These are phyloP conservation scores for Helianthus tuberosus DNA, from an alignment of 129 eudicot species.

Conservation along the genomic window DNA sequence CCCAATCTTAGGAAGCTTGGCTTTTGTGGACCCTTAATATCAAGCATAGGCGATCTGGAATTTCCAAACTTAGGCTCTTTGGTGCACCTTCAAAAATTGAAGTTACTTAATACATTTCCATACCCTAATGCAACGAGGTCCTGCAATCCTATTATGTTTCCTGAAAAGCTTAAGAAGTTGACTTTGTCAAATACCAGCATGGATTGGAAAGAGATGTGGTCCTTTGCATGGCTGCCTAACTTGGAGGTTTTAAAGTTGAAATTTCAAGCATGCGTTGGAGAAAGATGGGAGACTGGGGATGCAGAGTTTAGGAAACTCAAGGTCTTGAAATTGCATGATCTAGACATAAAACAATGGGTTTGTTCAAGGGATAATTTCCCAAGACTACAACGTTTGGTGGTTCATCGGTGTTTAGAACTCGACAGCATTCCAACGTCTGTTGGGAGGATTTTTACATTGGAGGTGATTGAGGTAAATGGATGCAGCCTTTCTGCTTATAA, in stretches of 20 bases:
- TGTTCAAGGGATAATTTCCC: constrained; percentile 10
- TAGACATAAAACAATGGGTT: constrained; percentile 12
- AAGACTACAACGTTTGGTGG: constrained; percentile 14
- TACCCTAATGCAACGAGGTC: constrained; percentile 1
- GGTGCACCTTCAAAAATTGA: constrained; percentile 33
- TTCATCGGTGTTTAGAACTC: constrained; percentile 16
- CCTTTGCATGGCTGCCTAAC: neutral
- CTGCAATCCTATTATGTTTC: constrained; percentile 16
- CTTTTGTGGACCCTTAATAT: constrained; percentile 23
- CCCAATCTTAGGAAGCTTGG: too few relatives aligned
- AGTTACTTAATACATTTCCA: constrained; percentile 5
- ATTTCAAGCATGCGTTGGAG: constrained; percentile 3
- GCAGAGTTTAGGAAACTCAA: constrained; percentile 15
- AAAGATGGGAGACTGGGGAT: constrained; percentile 16
- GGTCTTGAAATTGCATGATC: constrained; percentile 13
- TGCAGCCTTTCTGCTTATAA: neutral
- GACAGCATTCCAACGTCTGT: constrained; percentile 16
- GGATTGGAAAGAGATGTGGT: constrained; percentile 26
- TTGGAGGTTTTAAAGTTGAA: constrained; percentile 29
- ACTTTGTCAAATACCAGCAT: neutral
- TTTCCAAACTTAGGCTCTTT: constrained; percentile 22
- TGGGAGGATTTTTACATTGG: constrained; percentile 18
- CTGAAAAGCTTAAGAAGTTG: constrained; percentile 26
- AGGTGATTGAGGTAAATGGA: constrained; percentile 12
- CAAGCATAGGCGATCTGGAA: neutral